Evolutionary conservation across 2,329 filamentous ascomycete species (phyloP).

Genomic region (Didymella keratinophila): DNA sequence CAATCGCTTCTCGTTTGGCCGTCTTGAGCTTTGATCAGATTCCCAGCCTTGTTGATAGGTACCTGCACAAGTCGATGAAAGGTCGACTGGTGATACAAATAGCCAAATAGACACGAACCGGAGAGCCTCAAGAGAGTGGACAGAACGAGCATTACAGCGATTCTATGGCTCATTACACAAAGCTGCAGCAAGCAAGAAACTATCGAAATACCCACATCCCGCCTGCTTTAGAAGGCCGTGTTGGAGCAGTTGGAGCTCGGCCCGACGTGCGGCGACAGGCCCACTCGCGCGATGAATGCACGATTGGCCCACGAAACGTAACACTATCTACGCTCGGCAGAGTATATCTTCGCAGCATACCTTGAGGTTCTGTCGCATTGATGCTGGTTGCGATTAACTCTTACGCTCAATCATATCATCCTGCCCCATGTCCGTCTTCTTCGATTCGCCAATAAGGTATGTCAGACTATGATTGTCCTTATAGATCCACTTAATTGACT

Average conservation of each 20-base stretch:
- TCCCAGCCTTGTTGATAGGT: constrained; percentile 30
- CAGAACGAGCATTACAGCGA: background rate
- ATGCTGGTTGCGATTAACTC: background rate
- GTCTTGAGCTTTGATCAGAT: constrained; percentile 33
- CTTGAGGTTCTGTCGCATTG: no score
- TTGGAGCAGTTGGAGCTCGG: constrained; percentile 37
- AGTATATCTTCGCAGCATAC: constrained; percentile 5
- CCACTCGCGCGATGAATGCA: constrained; percentile 6
- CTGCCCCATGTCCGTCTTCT: constrained; percentile 39
- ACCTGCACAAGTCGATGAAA: constrained; percentile 33
- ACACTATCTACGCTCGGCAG: constrained; percentile 6
- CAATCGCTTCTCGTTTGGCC: constrained; percentile 34
- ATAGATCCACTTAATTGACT: constrained; percentile 6
- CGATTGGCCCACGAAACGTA: constrained; percentile 26
- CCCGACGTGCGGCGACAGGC: constrained; percentile 12
- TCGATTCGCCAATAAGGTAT: constrained; percentile 38
- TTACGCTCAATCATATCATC: background rate
- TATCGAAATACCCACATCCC: background rate
- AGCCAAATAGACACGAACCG: constrained; percentile 5
- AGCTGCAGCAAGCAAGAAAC: background rate
- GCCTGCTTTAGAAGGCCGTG: background rate
- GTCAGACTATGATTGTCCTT: background rate
- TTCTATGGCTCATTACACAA: no score
- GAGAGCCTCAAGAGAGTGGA: background rate
- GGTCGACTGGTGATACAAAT: constrained; percentile 35